Evolutionary conservation across 1,139 yeast genomes (phyloP).

Genomic region (Pichia sp.): DNA sequence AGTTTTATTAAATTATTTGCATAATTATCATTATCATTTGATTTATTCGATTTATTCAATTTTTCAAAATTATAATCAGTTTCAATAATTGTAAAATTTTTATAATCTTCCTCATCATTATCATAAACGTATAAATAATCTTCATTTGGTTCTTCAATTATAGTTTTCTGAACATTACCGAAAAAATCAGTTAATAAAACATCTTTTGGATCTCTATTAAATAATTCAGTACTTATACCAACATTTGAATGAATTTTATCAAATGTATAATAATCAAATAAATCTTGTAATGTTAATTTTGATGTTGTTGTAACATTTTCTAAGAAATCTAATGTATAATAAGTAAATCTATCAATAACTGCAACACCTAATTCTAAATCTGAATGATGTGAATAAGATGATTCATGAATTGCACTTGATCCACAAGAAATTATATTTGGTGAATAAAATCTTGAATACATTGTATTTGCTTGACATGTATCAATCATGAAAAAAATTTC

Average conservation of each 20-base stretch:
- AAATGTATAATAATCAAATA: conserved; percentile 76
- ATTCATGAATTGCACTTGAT: conserved; percentile 81
- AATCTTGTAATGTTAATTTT: conserved; percentile 65
- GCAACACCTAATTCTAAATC: conserved; percentile 97
- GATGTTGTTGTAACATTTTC: conserved; percentile 76
- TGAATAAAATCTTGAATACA: conserved; percentile 87
- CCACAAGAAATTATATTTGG: conserved; percentile 94
- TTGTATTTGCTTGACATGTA: conserved; percentile 97
- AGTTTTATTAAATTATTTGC: conserved; percentile 6
- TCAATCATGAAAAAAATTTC: conserved; percentile 97
- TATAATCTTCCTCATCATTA: conserved; percentile 8
- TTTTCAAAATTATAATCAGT: neutral
- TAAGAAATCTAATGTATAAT: conserved; percentile 80
- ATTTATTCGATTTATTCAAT: neutral
- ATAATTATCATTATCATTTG: neutral
- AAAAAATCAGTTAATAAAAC: conserved; percentile 88
- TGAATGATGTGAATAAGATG: conserved; percentile 92
- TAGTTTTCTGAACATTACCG: conserved; percentile 83
- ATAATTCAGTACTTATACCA: conserved; percentile 80
- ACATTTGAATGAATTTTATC: conserved; percentile 87
- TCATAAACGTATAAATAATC: conserved; percentile 10
- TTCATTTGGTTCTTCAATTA: conserved; percentile 39
- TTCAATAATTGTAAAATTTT: neutral
- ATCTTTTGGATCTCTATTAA: conserved; percentile 56
- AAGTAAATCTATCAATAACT: conserved; percentile 92